Conservation (phyloP, 2,329 filamentous ascomycete genomes). For the Pseudogymnoascus sp. region DNA sequence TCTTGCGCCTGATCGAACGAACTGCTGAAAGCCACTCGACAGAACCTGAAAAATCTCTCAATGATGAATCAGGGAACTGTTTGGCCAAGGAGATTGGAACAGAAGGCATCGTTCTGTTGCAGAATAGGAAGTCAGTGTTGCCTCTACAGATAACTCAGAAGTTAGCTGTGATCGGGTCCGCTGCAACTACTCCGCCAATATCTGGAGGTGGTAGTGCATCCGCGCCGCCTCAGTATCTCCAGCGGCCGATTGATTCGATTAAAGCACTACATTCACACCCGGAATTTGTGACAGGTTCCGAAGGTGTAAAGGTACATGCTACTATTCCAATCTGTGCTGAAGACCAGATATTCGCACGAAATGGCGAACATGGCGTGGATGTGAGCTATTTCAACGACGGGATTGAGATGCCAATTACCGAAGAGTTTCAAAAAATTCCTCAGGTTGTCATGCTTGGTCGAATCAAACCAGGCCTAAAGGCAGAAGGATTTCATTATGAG, state of each 20-base stretch:
- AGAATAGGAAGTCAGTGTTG: conserved; percentile 23
- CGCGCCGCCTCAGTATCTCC: conserved; percentile 22
- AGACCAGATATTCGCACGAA: background rate
- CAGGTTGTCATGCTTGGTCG: conserved; percentile 12
- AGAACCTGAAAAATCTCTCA: conserved; percentile 17
- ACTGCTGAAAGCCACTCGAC: background rate
- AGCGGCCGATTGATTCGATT: conserved; percentile 18
- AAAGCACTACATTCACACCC: background rate
- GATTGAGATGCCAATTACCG: background rate
- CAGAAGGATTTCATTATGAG: conserved; percentile 12
- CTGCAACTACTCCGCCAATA: conserved; percentile 19
- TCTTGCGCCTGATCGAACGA: conserved; percentile 14
- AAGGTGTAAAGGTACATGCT: background rate
- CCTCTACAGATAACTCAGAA: conserved; percentile 19
- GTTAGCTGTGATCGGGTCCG: conserved; percentile 22
- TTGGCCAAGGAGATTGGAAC: conserved; percentile 38
- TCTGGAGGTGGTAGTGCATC: conserved; percentile 24
- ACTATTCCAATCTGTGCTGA: background rate
- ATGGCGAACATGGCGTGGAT: conserved; percentile 14
- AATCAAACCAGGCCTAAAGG: conserved; percentile 2
- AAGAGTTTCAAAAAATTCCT: conserved; percentile 4
- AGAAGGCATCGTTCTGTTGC: conserved; percentile 25
- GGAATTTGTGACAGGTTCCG: background rate
- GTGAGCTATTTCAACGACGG: conserved; percentile 13
- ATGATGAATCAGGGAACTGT: conserved; percentile 23